Base-by-base conservation (phyloP, 1,284 basidiomycete species). In the Moniliophthora roreri region DNA sequence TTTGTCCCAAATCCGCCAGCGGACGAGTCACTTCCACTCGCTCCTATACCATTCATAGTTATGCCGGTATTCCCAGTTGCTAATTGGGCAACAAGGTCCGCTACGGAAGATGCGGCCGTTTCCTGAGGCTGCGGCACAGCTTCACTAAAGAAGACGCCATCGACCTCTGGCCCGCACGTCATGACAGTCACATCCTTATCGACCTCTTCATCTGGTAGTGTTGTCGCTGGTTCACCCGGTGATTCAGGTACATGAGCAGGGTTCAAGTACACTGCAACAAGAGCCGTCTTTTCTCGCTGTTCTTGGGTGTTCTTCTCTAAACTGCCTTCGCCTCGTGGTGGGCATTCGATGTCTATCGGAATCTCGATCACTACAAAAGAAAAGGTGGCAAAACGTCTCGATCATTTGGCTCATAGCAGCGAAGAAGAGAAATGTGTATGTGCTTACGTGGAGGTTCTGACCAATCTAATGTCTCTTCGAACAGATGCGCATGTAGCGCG, bases 381-480 rank as follows among this genome's bases (percentile, higher is more conserved):
- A 21, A 52, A n/a, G n/a, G n/a, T n/a, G n/a, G n/a, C n/a, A n/a
- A n/a, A 11, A 34, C 18, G 32, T 20, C 24, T 23, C 11, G 47
- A 34, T 24, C 7, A 28, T 21, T 37, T 35, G 15, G 11, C 5
- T 11, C 16, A 35, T 56, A 51, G 15, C 13, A 50, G 35, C 9
- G 21, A 28, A 16, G 8, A 48, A 11, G 44, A 23, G 34, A 28
- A 20, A 35, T 23, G 23, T 18, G 21, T 24, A 18, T 10, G 7
- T 44, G 55, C 78, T 82, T 78, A 92, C 89, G 73, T 62, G 78
- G 67, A 58, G 88, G 89, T 63, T 92, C 89, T 62, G 73, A 76
- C 89, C 89, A 92, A 75, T 92, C 90, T 62, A 90, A 75, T 54
- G 82, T 77, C 71, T 92, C 90, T 72, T 91, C 89, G 69, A 92